Base-by-base conservation (phyloP, 768 basidiomycete genomes). In the Gloeostereum incarnatum region DNA sequence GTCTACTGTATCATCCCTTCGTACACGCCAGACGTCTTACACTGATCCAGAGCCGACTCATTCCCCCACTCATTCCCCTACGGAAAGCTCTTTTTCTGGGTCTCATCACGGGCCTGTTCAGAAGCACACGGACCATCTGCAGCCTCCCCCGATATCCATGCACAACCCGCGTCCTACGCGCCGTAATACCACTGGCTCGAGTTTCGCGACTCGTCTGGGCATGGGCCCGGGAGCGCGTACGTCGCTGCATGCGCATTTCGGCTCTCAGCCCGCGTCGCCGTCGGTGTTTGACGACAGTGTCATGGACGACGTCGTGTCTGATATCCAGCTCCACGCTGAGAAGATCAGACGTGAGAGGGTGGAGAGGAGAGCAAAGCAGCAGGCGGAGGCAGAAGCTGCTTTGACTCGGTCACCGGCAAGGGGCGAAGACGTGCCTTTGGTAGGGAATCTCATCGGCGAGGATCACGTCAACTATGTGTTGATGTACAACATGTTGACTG, bases 401-500 rank as follows among this genome's bases (percentile, higher is more conserved):
- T 17, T 43, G 40, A 40, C 45, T 5, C 49, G 51, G 16, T 45
- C 46, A 29, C 33, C 32, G 39, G 38, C 46, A 50, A 49, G 18
- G 27, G 59, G 54, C 31, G 68, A 71, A 14, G 77, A 78, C 35
- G 62, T 72, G 20, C 81, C 82, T 3, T 61, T 93, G 9, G 88
- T 97, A 0, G 96, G 96, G 1, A 98, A 98, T 57, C 63, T 98
- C 48, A 96, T 99, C 46, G 89, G 91, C n/a, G 93, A 97, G 57
- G 94, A 80, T 51, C 96, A 99, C 61, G 93, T 85, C 58, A 99
- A 99, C 65, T 99, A 97, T 49, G 88, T 98, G 42, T 65, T 99
- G 52, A 98, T 98, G 96, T 99, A 98, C 66, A 98, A 99, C 66
- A 99, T 99, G 96, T 70, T 99, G 51, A 99, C 96, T 3, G 96